Base-by-base conservation (phyloP, 768 basidiomycete species). In the Lentinula raphanica region DNA sequence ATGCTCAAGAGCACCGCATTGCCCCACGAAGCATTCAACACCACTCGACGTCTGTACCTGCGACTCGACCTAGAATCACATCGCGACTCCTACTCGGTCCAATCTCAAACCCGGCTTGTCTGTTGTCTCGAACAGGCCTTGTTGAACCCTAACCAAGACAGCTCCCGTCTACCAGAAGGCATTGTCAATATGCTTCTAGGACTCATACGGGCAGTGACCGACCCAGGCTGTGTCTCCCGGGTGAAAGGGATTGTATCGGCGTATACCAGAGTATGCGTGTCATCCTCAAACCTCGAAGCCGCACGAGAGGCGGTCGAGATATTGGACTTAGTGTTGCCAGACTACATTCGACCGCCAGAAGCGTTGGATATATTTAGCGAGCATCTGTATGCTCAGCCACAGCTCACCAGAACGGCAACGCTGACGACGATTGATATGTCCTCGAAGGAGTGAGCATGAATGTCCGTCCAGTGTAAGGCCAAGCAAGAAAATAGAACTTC, bases 21-120 rank as follows among this genome's bases (percentile, higher is more conserved):
- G 17, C 74, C 72, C 7, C 66, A 74, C 53, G 75, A 76, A 59
- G 69, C 71, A 15, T 71, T 72, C 60, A 73, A 71, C 57, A 76
- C 72, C 12, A 62, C 74, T 19, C 70, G 74, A 12, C 69, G 72
- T n/a, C 65, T 72, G 4, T 72, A 72, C 46, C 66, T 75, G 55
- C 67, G 67, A 38, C 65, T 72, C 17, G 60, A 71, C 36, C 28
- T 36, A 5, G 45, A 46, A 8, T 15, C 19, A 13, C 23, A 15
- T 3, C 13, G 45, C 32, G 25, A 17, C 5, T 15, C 23, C 19
- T 57, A 48, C 32, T 44, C 49, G n/a, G n/a, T 28, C 15, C 6
- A 12, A 3, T 31, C 29, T 19, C 40, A 48, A 29, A 38, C 12
- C 15, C 36, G 49, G 8, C 45, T 58, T n/a, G 21, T 40, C 15